phyloP scores from a whole-genome alignment of 495 filamentous ascomycete genomes.

The Cercophora scortea region DNA sequence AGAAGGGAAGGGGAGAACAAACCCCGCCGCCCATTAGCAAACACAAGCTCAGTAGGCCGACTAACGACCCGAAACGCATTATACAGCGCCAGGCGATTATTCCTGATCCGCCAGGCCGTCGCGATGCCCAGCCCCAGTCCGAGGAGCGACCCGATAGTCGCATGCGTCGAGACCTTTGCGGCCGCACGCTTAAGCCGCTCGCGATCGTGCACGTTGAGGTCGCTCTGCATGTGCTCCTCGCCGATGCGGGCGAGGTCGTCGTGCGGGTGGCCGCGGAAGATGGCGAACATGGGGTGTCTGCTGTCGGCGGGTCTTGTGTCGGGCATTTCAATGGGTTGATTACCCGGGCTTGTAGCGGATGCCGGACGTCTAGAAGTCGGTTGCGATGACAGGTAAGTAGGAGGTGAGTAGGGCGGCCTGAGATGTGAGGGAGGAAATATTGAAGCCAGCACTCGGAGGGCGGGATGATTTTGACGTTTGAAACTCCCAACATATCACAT shows the following conservation, averaged over 20 bases:
- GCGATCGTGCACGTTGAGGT: constrained; percentile 52
- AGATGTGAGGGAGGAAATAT: no score
- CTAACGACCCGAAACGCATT: constrained; percentile 49
- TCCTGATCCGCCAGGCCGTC: constrained; percentile 49
- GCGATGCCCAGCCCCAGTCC: constrained; percentile 53
- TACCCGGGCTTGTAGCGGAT: no score
- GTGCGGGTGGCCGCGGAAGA: constrained; percentile 45
- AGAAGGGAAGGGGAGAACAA: constrained; percentile 2
- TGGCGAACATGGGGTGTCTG: constrained; percentile 37
- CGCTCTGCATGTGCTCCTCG: constrained; percentile 56
- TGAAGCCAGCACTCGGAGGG: no score
- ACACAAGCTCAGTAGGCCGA: constrained; percentile 53
- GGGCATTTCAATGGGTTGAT: not conserved
- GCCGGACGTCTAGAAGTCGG: no score
- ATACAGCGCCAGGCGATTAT: constrained; percentile 48
- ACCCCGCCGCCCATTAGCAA: constrained; percentile 54
- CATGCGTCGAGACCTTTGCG: constrained; percentile 40
- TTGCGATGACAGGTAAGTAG: no score
- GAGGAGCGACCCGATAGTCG: constrained; percentile 49
- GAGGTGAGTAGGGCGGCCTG: no score
- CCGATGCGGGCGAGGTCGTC: constrained; percentile 50
- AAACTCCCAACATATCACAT: no score
- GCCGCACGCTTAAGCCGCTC: constrained; percentile 48
- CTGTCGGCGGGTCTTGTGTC: no score
- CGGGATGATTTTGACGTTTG: no score